Percentiles rank a stretch among this genome's conserved stretches.
These are phyloP conservation scores for Hymenoscyphus scutula DNA, from an alignment of 2,329 filamentous ascomycete species.

Conservation along the genomic window DNA sequence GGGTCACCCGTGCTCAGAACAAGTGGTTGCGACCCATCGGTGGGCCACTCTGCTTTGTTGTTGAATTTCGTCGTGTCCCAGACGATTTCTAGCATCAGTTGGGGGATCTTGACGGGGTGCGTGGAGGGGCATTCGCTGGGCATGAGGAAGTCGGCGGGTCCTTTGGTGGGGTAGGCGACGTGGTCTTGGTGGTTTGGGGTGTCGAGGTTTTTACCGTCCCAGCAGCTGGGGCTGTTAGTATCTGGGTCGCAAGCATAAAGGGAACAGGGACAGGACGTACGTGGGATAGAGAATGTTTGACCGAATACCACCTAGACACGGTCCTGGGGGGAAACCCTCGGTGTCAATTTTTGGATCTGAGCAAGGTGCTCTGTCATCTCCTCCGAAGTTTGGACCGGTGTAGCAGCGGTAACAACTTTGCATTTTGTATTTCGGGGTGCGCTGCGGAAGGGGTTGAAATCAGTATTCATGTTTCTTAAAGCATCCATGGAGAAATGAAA, in stretches of 20 bases:
- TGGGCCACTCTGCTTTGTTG: slow-evolving; percentile 45
- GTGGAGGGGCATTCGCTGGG: slow-evolving; percentile 27
- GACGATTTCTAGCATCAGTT: slow-evolving; percentile 52
- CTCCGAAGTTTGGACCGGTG: slow-evolving; percentile 17
- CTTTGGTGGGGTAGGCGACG: slow-evolving; percentile 30
- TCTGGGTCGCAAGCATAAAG: not conserved
- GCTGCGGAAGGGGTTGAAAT: slow-evolving; percentile 31
- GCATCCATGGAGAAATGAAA: no score
- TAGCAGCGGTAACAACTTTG: slow-evolving; percentile 22
- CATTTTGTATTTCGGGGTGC: slow-evolving; percentile 14
- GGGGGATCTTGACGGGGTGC: slow-evolving; percentile 47
- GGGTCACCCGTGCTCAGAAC: slow-evolving; percentile 44
- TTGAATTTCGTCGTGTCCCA: slow-evolving; percentile 45
- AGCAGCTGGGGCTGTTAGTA: slow-evolving; percentile 41
- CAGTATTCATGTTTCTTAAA: slow-evolving; percentile 15
- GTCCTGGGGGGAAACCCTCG: slow-evolving; percentile 50
- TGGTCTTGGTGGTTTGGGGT: slow-evolving; percentile 24
- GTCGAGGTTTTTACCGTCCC: slow-evolving; percentile 26
- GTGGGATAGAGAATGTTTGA: slow-evolving; percentile 54
- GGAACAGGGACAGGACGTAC: slow-evolving; percentile 9
- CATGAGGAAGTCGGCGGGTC: slow-evolving; percentile 37
- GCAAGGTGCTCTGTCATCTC: slow-evolving; percentile 44
- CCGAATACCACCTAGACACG: slow-evolving; percentile 51
- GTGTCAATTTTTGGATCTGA: slow-evolving; percentile 48
- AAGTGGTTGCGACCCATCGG: slow-evolving; percentile 44